phyloP scores from a whole-genome alignment of 1,139 yeast species.

The Debaryomyces sp. region DNA sequence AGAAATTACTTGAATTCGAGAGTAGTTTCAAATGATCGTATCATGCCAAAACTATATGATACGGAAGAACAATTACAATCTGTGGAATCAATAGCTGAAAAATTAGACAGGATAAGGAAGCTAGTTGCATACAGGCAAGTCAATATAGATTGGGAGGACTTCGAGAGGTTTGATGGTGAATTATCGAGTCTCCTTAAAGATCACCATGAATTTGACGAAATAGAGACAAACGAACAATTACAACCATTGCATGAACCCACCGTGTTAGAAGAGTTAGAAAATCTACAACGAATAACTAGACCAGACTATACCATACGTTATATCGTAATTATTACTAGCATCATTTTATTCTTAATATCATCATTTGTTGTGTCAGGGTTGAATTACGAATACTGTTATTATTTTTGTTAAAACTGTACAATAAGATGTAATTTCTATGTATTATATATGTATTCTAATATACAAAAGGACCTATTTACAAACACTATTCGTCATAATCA shows the following conservation, averaged over 20 bases:
- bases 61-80: neutral
- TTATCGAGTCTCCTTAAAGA: neutral
- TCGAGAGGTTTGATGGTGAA: conserved; percentile 1
- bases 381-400: conserved; percentile 41
- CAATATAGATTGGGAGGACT: conserved; percentile 1
- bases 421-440: conserved; percentile 11
- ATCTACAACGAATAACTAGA: conserved; percentile 7
- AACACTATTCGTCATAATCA: conserved; percentile 76
- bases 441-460: conserved; percentile 11
- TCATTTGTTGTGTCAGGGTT: conserved; percentile 33
- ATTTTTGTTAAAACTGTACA: conserved; percentile 27
- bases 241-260: conserved; percentile 8
- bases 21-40: neutral
- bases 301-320: conserved; percentile 4
- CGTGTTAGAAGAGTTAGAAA: conserved; percentile 6
- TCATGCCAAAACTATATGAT: neutral
- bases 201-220: neutral
- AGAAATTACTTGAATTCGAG: conserved; percentile 1
- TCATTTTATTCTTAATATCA: conserved; percentile 18
- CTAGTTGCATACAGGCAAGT: neutral
- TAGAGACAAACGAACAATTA: conserved; percentile 1
- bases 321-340: conserved; percentile 12
- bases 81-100: conserved; percentile 1
- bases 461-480: conserved; percentile 10
- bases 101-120: conserved; percentile 4